Evolutionary conservation across 1,284 basidiomycete species (phyloP).

Genomic region (Ceratobasidium theobromae): DNA sequence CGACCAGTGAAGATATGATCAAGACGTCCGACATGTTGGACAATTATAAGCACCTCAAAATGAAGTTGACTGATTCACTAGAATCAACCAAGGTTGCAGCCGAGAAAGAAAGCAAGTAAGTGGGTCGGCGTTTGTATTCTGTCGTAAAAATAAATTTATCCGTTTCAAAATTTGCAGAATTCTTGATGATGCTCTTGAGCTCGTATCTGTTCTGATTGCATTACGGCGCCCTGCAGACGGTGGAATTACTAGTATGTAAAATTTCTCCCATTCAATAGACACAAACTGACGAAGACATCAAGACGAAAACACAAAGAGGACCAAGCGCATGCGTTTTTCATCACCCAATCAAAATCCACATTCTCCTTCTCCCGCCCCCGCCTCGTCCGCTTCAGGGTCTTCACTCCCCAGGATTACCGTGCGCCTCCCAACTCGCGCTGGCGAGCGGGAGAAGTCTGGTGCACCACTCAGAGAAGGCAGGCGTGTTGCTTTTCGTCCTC

Average conservation of each 20-base stretch:
- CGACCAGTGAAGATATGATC: slow-evolving; percentile 60
- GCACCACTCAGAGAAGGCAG: slow-evolving; percentile 69
- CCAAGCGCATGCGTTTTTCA: slow-evolving; percentile 67
- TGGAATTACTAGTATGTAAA: slow-evolving; percentile 52
- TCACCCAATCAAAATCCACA: slow-evolving; percentile 54
- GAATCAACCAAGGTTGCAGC: slow-evolving; percentile 60
- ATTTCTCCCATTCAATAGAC: not conserved
- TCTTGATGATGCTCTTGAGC: slow-evolving; percentile 69
- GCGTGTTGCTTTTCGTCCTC: slow-evolving; percentile 77
- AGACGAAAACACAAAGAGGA: slow-evolving; percentile 60
- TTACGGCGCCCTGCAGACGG: slow-evolving; percentile 68
- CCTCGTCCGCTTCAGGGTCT: slow-evolving; percentile 26
- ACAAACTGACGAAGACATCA: slow-evolving; percentile 2
- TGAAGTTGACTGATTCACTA: slow-evolving; percentile 60
- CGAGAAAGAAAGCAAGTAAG: slow-evolving; percentile 65
- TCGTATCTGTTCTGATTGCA: slow-evolving; percentile 64
- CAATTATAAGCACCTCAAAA: slow-evolving; percentile 60
- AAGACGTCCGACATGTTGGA: slow-evolving; percentile 63
- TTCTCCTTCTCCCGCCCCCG: slow-evolving; percentile 47
- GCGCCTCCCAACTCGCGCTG: slow-evolving; percentile 15
- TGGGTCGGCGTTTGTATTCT: too few species aligned
- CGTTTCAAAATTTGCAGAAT: slow-evolving; percentile 51
- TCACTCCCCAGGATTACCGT: slow-evolving; percentile 8
- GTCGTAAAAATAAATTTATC: slow-evolving; percentile 22
- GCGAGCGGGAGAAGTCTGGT: slow-evolving; percentile 12